These are phyloP conservation scores for Drechslerella dactyloides DNA, from an alignment of 2,329 filamentous ascomycete genomes.

Conservation along the genomic window DNA sequence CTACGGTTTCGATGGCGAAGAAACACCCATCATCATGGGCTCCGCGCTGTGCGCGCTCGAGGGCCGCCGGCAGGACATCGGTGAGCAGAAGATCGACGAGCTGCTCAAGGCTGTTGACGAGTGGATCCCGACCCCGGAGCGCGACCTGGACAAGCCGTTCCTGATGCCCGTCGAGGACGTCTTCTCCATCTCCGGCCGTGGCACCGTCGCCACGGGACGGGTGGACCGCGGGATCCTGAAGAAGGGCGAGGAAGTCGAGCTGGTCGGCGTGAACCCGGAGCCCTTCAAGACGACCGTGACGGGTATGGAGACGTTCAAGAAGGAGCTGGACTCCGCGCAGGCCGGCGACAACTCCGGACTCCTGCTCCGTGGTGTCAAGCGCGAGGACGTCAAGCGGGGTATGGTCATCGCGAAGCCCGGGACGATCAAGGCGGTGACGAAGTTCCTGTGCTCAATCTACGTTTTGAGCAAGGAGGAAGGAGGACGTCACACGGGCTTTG, in stretches of 20 bases:
- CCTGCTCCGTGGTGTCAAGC: constrained; percentile 90
- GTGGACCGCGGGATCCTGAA: constrained; percentile 95
- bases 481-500: constrained; percentile 94
- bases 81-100: constrained; percentile 84
- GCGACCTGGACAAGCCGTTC: constrained; percentile 97
- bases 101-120: constrained; percentile 86
- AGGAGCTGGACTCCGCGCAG: constrained; percentile 94
- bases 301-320: constrained; percentile 99
- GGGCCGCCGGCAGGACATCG: constrained; percentile 83
- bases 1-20: constrained; percentile 97
- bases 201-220: constrained; percentile 94
- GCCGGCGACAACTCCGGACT: constrained; percentile 98
- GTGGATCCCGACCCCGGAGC: constrained; percentile 95
- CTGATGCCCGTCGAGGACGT: constrained; percentile 97
- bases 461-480: constrained; percentile 97
- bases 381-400: constrained; percentile 90
- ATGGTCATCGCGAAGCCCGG: constrained; percentile 92
- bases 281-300: constrained; percentile 99
- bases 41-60: constrained; percentile 95
- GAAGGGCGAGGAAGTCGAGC: constrained; percentile 91
- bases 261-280: constrained; percentile 81
- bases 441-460: constrained; percentile 96
- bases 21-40: constrained; percentile 95
- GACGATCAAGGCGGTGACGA: constrained; percentile 80
- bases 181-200: constrained; percentile 89